Conservation (phyloP, 345 rosid genomes). For the Rhodamnia argentea region DNA sequence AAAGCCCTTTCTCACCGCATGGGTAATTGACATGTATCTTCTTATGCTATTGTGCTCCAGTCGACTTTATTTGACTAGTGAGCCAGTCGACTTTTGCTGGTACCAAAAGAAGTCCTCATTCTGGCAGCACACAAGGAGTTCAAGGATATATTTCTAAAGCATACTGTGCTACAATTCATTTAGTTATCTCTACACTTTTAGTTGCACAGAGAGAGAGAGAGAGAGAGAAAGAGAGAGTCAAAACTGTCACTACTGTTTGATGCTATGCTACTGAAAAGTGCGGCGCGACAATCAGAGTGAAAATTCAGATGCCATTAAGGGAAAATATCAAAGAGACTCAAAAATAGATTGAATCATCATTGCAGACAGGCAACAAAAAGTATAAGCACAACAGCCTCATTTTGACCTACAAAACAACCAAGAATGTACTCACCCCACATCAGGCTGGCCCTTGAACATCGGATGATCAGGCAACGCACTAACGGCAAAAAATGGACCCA, state of each 20-base stretch:
- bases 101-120: neutral
- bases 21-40: neutral
- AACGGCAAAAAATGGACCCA: constrained; percentile 94
- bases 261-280: neutral
- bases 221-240: neutral
- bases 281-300: neutral
- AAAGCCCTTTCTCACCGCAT: neutral
- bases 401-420: neutral
- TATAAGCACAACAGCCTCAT: neutral
- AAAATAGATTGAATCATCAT: neutral
- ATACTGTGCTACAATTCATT: neutral
- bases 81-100: neutral
- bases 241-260: neutral
- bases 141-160: neutral
- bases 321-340: neutral
- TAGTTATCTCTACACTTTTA: neutral
- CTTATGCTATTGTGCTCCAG: neutral
- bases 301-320: neutral
- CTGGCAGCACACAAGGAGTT: neutral
- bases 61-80: neutral
- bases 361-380: neutral
- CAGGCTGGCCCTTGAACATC: constrained; percentile 87
- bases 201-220: neutral
- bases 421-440: constrained; percentile 71
- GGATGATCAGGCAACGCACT: constrained; percentile 81